phyloP scores from a whole-genome alignment of 2,329 filamentous ascomycete species.

The Dactylellina cionopaga region DNA sequence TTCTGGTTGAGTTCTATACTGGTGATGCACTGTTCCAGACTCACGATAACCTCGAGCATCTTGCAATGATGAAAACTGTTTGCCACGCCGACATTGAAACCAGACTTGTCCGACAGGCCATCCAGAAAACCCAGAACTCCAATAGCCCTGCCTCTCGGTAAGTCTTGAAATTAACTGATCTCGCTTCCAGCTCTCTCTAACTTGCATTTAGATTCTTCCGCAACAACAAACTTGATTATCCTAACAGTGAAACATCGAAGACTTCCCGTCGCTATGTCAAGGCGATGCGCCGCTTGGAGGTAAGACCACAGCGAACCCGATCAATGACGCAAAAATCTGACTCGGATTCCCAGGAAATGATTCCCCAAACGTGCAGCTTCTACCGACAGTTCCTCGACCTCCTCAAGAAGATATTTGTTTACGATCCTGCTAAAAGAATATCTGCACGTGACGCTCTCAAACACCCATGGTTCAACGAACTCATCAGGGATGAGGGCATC shows the following conservation, averaged over 20 bases:
- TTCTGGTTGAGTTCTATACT: constrained; percentile 77
- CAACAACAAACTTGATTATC: constrained; percentile 72
- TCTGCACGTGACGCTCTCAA: constrained; percentile 74
- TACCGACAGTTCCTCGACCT: constrained; percentile 72
- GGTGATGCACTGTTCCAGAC: constrained; percentile 77
- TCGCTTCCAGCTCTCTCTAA: neutral
- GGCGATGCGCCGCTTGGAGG: constrained; percentile 75
- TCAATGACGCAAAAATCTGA: constrained; percentile 28
- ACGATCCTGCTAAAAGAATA: constrained; percentile 73
- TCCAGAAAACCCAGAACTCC: constrained; percentile 68
- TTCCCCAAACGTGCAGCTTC: constrained; percentile 69
- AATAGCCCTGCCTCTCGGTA: constrained; percentile 74
- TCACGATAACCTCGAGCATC: constrained; percentile 76
- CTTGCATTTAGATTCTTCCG: constrained; percentile 71
- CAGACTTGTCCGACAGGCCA: constrained; percentile 69
- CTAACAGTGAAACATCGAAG: constrained; percentile 71
- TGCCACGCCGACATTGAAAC: constrained; percentile 70
- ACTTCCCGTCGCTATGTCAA: constrained; percentile 74
- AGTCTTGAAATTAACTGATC: constrained; percentile 54
- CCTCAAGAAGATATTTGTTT: constrained; percentile 74
- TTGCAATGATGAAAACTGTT: constrained; percentile 80
- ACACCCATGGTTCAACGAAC: constrained; percentile 75
- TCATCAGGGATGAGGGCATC: constrained; percentile 73
- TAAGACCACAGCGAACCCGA: constrained; percentile 58
- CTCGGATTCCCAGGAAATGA: constrained; percentile 68